These are phyloP conservation scores for Gardenia jasminoides DNA, from an alignment of 257 asterid species.

Conservation along the genomic window DNA sequence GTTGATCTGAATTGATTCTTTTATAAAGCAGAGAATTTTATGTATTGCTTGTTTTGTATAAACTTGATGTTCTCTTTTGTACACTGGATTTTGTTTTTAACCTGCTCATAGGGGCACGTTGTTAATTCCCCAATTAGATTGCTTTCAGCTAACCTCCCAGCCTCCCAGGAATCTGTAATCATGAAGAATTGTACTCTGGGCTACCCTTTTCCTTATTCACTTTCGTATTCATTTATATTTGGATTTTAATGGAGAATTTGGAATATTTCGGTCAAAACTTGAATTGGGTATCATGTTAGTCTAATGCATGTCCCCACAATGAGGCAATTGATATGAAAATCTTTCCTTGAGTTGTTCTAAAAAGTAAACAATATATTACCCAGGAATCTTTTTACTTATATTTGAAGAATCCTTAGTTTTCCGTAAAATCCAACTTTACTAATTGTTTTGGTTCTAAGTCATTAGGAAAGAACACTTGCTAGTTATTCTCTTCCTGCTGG, in stretches of 20 bases:
- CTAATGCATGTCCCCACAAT: slow-evolving; percentile 10
- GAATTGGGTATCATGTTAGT: background rate
- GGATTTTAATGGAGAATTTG: background rate
- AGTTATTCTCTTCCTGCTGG: slow-evolving; percentile 8
- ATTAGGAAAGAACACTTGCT: background rate
- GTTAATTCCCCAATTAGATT: background rate
- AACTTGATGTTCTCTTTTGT: background rate
- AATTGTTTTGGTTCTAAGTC: background rate
- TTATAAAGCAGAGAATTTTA: background rate
- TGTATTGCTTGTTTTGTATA: too few relatives aligned
- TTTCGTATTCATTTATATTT: background rate
- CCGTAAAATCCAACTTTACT: background rate
- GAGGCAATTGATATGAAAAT: slow-evolving; percentile 6
- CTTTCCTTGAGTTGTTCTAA: background rate
- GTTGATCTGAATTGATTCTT: background rate
- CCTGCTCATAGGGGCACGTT: background rate
- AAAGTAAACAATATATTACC: slow-evolving; percentile 3
- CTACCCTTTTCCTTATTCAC: background rate
- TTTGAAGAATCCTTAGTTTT: slow-evolving; percentile 13
- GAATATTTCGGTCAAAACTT: slow-evolving; percentile 30
- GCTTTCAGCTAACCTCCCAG: background rate
- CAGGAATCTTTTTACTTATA: slow-evolving; percentile 12
- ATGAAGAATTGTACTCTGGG: background rate
- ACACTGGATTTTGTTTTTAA: background rate
- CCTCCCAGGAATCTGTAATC: background rate